A percentile compares a stretch with the other conserved stretches of the same genome.
Evolutionary conservation across 176 grass and related monocot species (phyloP).

Genomic region (Bromus sterilis): DNA sequence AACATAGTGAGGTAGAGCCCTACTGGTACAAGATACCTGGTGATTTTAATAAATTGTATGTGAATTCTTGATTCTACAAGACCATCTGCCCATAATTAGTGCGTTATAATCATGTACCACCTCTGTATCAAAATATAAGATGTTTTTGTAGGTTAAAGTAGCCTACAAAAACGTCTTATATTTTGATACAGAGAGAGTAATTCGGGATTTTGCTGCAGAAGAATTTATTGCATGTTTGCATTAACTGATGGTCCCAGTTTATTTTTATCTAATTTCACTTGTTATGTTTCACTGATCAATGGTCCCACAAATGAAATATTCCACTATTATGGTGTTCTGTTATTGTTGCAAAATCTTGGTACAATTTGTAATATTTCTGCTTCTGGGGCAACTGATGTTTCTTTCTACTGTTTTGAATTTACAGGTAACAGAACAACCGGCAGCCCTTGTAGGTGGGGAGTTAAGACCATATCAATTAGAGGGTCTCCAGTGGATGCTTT

Average conservation of each 20-base stretch:
- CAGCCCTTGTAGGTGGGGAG: constrained; percentile 77
- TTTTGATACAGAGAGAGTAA: too few species aligned
- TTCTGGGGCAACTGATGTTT: constrained; percentile 22
- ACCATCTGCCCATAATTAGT: neutral
- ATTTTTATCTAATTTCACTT: neutral
- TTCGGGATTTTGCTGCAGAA: neutral
- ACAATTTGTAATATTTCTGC: neutral
- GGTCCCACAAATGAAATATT: neutral
- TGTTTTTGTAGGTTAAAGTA: too few species aligned
- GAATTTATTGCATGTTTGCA: neutral
- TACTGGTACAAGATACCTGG: neutral
- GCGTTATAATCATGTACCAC: neutral
- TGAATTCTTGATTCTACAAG: neutral
- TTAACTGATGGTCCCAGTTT: constrained; percentile 7
- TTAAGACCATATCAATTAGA: constrained; percentile 91
- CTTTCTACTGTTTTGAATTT: constrained; percentile 25
- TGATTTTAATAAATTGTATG: neutral
- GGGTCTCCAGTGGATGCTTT: constrained; percentile 99
- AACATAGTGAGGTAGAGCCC: neutral
- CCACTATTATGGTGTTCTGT: neutral
- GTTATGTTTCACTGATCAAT: neutral
- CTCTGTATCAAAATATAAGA: too few species aligned
- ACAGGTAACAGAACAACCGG: constrained; percentile 91
- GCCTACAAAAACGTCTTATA: too few species aligned
- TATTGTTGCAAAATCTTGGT: neutral